Percentiles rank a stretch among this genome's conserved stretches.
These are phyloP conservation scores for Geosiphon pyriformis DNA, from an alignment of 192 early-diverging fungal genomes.

Conservation along the genomic window DNA sequence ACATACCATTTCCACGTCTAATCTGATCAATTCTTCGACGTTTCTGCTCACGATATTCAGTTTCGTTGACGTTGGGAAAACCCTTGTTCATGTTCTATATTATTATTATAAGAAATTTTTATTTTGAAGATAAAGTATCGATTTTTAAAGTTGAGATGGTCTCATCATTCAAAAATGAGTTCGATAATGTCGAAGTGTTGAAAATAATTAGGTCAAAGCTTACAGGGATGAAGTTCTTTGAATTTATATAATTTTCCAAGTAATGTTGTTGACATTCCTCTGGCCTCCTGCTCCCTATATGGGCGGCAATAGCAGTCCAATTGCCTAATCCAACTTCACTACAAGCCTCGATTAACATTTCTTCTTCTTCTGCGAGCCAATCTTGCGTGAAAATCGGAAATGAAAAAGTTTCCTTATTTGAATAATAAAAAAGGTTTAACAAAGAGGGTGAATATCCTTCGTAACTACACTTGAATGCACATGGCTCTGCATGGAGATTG, in stretches of 20 bases:
- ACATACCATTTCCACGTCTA: neutral
- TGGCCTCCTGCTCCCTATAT: constrained; percentile 85
- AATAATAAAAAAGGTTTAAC: neutral
- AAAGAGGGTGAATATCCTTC: constrained; percentile 4
- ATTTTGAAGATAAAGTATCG: neutral
- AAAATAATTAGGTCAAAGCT: neutral
- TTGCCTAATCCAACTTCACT: constrained; percentile 94
- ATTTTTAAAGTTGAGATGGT: neutral
- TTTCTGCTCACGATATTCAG: constrained; percentile 32
- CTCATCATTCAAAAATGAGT: neutral
- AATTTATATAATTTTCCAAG: constrained; percentile 71
- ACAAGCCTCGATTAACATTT: constrained; percentile 85
- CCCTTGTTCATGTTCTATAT: constrained; percentile 57
- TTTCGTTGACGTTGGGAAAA: constrained; percentile 57
- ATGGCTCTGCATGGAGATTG: neutral
- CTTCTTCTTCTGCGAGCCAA: constrained; percentile 97
- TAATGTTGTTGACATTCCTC: constrained; percentile 91
- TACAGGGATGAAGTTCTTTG: constrained; percentile 33
- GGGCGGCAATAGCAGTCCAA: constrained; percentile 92
- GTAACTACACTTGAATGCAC: constrained; percentile 1
- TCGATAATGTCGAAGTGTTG: neutral
- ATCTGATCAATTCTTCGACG: constrained; percentile 34
- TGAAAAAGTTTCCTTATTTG: constrained; percentile 63
- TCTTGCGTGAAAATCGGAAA: constrained; percentile 87
- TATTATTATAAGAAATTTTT: neutral